A percentile compares a stretch with the other conserved stretches of the same genome.
phyloP scores from a whole-genome alignment of 2,329 filamentous ascomycete genomes.

The Camillea tinctor region DNA sequence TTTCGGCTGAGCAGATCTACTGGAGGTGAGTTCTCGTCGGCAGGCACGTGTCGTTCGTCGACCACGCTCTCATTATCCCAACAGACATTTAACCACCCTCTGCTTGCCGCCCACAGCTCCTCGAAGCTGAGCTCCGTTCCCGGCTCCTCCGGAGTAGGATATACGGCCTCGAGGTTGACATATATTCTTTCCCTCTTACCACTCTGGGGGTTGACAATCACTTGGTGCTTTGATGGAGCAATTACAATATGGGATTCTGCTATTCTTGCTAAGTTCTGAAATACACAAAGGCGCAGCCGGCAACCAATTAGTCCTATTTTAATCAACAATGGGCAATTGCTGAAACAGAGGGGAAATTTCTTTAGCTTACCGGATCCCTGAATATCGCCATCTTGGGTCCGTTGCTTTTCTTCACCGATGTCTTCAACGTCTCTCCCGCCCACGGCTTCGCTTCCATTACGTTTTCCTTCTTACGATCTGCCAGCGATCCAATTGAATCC shows the following conservation, averaged over 20 bases:
- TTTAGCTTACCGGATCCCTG: constrained; percentile 84
- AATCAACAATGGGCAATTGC: constrained; percentile 74
- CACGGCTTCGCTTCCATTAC: constrained; percentile 80
- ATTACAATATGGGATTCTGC: constrained; percentile 63
- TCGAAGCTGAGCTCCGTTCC: constrained; percentile 85
- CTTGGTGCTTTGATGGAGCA: constrained; percentile 71
- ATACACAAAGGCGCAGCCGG: constrained; percentile 39
- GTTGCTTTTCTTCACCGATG: constrained; percentile 75
- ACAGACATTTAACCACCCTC: constrained; percentile 64
- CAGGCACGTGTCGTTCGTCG: constrained; percentile 17
- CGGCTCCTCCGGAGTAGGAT: constrained; percentile 71
- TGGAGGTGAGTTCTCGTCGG: constrained; percentile 20
- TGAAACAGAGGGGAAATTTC: constrained; percentile 33
- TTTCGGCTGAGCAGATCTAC: constrained; percentile 29
- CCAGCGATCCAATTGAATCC: constrained; percentile 86
- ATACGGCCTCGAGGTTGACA: constrained; percentile 81
- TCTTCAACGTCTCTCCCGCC: constrained; percentile 87
- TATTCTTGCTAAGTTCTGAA: constrained; percentile 61
- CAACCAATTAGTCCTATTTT: constrained; percentile 89
- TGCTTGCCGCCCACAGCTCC: constrained; percentile 76
- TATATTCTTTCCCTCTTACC: constrained; percentile 84
- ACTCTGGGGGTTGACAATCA: constrained; percentile 77
- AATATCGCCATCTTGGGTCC: constrained; percentile 86
- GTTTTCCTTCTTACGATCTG: constrained; percentile 94
- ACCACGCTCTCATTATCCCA: constrained; percentile 48